These are phyloP conservation scores for Sequoia sempervirens DNA, from an alignment of 75 land plant genomes.

Conservation along the genomic window DNA sequence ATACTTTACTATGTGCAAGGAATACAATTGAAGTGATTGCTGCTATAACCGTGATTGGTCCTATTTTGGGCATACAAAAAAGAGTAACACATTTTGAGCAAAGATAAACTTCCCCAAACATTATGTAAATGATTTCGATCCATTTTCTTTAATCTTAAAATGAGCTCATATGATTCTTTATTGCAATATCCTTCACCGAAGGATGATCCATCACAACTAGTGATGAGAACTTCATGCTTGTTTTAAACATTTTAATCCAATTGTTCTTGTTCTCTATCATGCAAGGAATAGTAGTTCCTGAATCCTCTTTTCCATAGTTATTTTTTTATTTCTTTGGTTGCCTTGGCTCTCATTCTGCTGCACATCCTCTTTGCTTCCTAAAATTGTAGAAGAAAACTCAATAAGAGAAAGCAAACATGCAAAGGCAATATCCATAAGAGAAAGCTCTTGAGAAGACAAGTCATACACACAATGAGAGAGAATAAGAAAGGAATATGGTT, in stretches of 20 bases:
- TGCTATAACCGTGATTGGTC: no score
- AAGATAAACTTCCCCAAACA: no score
- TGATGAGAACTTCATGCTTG: no score
- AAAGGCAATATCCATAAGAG: constrained; percentile 71
- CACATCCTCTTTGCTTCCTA: constrained; percentile 6
- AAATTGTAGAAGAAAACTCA: constrained; percentile 37
- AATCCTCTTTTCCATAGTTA: background rate
- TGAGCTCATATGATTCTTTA: no score
- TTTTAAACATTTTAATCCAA: constrained; percentile 34
- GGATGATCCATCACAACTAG: no score
- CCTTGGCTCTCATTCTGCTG: background rate
- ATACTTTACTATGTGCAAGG: no score
- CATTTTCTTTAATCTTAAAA: no score
- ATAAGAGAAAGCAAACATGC: constrained; percentile 54
- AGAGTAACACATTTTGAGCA: no score
- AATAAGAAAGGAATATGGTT: constrained; percentile 44
- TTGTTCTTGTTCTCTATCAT: background rate
- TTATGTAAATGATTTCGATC: no score
- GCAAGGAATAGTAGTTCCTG: background rate
- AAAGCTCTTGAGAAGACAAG: constrained; percentile 69
- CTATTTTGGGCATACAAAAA: no score
- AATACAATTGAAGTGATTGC: no score
- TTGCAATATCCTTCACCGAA: no score
- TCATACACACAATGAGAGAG: constrained; percentile 75
- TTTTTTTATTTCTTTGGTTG: background rate